Base-by-base conservation (phyloP, 2,329 filamentous ascomycete genomes). In the Fusarium anguioides region DNA sequence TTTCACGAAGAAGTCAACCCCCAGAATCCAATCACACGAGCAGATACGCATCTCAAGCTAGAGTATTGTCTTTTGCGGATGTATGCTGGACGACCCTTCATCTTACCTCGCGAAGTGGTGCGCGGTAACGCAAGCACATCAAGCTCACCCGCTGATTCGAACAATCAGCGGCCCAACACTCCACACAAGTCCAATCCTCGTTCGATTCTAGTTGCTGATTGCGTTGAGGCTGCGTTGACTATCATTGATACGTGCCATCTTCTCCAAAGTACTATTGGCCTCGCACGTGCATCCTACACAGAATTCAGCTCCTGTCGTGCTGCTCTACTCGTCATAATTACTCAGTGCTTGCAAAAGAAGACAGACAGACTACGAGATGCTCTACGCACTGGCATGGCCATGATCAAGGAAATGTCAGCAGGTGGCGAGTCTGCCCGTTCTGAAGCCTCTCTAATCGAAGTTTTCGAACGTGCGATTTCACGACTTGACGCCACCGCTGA, bases 291-390 rank as follows among this genome's bases (percentile, higher is more conserved):
- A 4, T 85, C 83, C 0, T 86, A 86, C 66, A 85, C 83, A 5
- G 84, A 87, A 64, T 86, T 86, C 69, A 85, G 82, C 69, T 83
- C 84, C 5, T 86, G 83, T 48, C 83, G 84, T 39, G 84, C 83
- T 11, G 84, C 84, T 10, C 75, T 86, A 8, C 77, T 86, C 4
- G 84, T 86, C 26, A 75, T 80, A 42, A 78, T 79, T 29, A 78
- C 78, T 3, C 78, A 80, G 45, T 80, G 77, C 41, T 70, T 80
- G 35, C 77, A 76, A 37, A 75, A 75, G 55, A 77, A 75, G 41
- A 78, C 78, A 12, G 78, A 80, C 49, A 69, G 74, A 29, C 77
- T 84, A 14, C 80, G 81, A 24, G 80, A 82, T 37, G 78, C 79
- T 10, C 74, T 85, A 5, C 76, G 82, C n/a, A 81, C 82, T 36